These are phyloP conservation scores for Hortiboletus rubellus DNA, from an alignment of 1,284 basidiomycete genomes.

Conservation along the genomic window DNA sequence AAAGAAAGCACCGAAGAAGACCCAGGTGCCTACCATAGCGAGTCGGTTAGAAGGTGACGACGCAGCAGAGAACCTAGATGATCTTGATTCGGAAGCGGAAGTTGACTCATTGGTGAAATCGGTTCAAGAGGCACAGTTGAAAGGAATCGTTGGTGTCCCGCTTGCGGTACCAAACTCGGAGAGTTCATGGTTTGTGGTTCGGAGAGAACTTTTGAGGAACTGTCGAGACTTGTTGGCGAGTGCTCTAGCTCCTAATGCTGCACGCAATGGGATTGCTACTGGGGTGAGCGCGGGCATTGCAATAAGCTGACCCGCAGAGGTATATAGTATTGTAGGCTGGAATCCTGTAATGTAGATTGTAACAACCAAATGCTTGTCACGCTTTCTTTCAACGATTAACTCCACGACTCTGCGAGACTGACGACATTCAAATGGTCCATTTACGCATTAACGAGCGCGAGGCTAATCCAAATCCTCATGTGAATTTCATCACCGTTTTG, in stretches of 20 bases:
- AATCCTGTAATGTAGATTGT: not conserved
- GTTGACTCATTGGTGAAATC: conserved; percentile 56
- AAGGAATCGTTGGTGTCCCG: conserved; percentile 49
- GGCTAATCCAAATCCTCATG: conserved; percentile 67
- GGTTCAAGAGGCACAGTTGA: conserved; percentile 55
- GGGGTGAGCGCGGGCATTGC: conserved; percentile 22
- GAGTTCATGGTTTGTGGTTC: conserved; percentile 69
- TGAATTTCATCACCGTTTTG: conserved; percentile 75
- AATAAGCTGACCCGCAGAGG: conserved; percentile 12
- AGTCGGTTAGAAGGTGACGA: conserved; percentile 53
- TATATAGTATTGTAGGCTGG: no score
- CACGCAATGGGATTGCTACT: conserved; percentile 28
- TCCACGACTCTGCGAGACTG: not conserved
- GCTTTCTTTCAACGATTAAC: not conserved
- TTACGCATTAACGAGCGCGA: conserved; percentile 67
- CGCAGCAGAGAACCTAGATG: conserved; percentile 72
- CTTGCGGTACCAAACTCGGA: conserved; percentile 51
- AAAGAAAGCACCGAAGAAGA: conserved; percentile 59
- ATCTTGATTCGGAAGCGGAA: conserved; percentile 78
- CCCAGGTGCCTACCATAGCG: conserved; percentile 46
- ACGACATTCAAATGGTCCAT: conserved; percentile 58
- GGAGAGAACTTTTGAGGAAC: conserved; percentile 68
- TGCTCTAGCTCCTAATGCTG: conserved; percentile 43
- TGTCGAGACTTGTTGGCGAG: conserved; percentile 65
- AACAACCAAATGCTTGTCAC: conserved; percentile 1